Base-by-base conservation (phyloP, 768 basidiomycete genomes). In the Scleroderma bovista region DNA sequence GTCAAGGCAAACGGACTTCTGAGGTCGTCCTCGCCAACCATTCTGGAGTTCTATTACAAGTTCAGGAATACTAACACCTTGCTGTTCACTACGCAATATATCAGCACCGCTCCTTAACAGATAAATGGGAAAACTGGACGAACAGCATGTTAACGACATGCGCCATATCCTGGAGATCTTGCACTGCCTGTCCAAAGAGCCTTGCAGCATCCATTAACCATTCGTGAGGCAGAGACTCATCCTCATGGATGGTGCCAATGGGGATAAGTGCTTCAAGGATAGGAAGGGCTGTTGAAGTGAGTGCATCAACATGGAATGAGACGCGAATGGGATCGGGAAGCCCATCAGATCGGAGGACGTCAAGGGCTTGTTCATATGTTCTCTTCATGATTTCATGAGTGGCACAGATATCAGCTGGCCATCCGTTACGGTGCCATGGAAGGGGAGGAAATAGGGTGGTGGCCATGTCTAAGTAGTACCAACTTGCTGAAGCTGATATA, bases 271-370 rank as follows among this genome's bases (percentile, higher is more conserved):
- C 57, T n/a, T 49, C 33, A 2, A 63, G 39, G 48, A 54, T 22
- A 7, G 56, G 26, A 48, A 42, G 26, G 36, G 45, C 26, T 45
- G 52, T 6, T n/a, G 50, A 38, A 2, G 43, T 12, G 47, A 56
- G 10, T 38, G 55, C 34, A 23, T 63, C 57, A 24, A 49, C 29
- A 11, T 63, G 58, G 19, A 63, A 22, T 50, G 41, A 3, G 48
- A 55, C n/a, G 60, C 55, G 24, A 4, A 39, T 10, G 55, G 26
- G 26, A 29, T 29, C 26, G 4, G 26, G 26, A 29, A 9, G 9
- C 9, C 26, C 54, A 12, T 60, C 57, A 17, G 51, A 48, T 9
- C 10, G 36, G 33, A 64, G 46, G 10, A 54, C 6, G 0, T 1
- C 7, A 2, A 34, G 1, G 9, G 52, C 57, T 26, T 54, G 44